Percentiles rank a stretch among this genome's conserved stretches.
These are phyloP conservation scores for Barnettozyma sucrosica DNA, from an alignment of 805 yeast species.

Conservation along the genomic window DNA sequence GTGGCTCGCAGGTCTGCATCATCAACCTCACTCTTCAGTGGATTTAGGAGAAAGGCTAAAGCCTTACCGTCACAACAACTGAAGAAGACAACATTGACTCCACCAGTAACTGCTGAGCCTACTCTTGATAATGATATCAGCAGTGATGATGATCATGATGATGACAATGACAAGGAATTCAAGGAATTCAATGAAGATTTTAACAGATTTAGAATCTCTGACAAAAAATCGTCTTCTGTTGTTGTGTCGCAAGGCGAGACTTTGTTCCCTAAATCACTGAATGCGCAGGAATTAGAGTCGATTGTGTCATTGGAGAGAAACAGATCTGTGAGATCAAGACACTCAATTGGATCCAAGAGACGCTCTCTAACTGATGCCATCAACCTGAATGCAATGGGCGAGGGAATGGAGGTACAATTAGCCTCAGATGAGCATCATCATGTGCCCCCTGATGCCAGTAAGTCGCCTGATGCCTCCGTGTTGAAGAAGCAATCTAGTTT, in stretches of 20 bases:
- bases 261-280: constrained; percentile 65
- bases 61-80: background rate
- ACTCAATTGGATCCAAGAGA: constrained; percentile 25
- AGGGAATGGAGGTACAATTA: constrained; percentile 44
- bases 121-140: too few species aligned
- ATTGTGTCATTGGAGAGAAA: constrained; percentile 65
- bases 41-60: constrained; percentile 18
- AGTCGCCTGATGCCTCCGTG: constrained; percentile 34
- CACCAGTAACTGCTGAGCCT: background rate
- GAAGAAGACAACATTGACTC: background rate
- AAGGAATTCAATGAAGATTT: constrained; percentile 26
- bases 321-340: constrained; percentile 53
- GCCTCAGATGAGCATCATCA: constrained; percentile 8
- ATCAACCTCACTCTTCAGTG: constrained; percentile 22
- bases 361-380: constrained; percentile 27
- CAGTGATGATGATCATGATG: background rate
- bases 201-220: constrained; percentile 12
- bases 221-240: constrained; percentile 7
- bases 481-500: constrained; percentile 25
- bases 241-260: constrained; percentile 42
- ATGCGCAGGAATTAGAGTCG: constrained; percentile 63
- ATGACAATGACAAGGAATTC: constrained; percentile 2
- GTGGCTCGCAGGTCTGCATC: constrained; percentile 23
- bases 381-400: constrained; percentile 35
- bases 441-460: constrained; percentile 28